These are phyloP conservation scores for Scheffersomyces spartinae DNA, from an alignment of 805 yeast genomes.

Conservation along the genomic window DNA sequence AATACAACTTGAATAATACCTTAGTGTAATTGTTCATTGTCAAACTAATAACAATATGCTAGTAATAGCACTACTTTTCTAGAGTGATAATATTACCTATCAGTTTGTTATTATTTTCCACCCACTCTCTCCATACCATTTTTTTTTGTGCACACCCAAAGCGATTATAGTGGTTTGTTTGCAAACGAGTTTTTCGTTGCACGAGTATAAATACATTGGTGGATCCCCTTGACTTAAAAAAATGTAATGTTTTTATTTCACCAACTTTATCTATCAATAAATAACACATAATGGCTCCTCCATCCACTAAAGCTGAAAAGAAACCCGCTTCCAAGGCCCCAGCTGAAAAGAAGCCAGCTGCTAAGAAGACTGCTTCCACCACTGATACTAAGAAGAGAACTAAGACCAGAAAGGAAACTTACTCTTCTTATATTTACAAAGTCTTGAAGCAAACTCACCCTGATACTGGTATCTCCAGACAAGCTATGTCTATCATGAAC, in stretches of 20 bases:
- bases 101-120: too few relatives aligned
- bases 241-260: constrained; percentile 3
- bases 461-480: constrained; percentile 98
- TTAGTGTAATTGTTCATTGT: too few relatives aligned
- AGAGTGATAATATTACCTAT: too few relatives aligned
- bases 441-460: constrained; percentile 98
- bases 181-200: too few relatives aligned
- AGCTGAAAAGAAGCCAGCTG: constrained; percentile 86
- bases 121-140: too few relatives aligned
- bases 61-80: too few relatives aligned
- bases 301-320: constrained; percentile 51
- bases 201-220: constrained; percentile 1
- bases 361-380: constrained; percentile 77
- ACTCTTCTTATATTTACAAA: constrained; percentile 96
- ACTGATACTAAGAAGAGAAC: constrained; percentile 82
- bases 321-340: constrained; percentile 94
- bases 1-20: too few relatives aligned
- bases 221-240: constrained; percentile 1
- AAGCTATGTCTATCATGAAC: constrained; percentile 98
- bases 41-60: too few relatives aligned
- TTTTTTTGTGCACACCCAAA: too few relatives aligned
- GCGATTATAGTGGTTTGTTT: too few relatives aligned
- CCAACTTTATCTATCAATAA: constrained; percentile 1
- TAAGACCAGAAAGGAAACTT: constrained; percentile 95
- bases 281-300: constrained; percentile 14